Base-by-base conservation (phyloP, 2,329 filamentous ascomycete genomes). In the Macrophomina pseudophaseolina region DNA sequence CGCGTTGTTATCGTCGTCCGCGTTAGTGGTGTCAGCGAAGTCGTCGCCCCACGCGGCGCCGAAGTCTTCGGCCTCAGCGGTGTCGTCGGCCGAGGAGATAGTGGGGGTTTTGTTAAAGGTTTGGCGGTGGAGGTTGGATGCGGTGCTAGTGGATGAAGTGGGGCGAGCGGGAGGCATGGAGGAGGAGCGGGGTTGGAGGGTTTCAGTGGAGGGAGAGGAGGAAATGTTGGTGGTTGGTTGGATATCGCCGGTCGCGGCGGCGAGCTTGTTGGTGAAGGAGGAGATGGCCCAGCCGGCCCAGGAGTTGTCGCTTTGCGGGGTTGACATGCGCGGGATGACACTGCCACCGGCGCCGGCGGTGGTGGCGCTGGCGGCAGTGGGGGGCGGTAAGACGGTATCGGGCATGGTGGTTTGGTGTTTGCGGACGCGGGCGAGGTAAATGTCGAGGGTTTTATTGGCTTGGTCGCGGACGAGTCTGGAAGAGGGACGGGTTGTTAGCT, bases 211-310 rank as follows among this genome's bases (percentile, higher is more conserved):
- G 42, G 80, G 81, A 68, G 84, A 84, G 64, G 18, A 84, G 76
- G 1, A 23, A 3, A 72, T 74, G 35, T 76, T 78, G 8, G 70
- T 56, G 1, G 56, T 80, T 12, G 88, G 81, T 74, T 94, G 85
- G 69, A 99, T 99, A 66, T 97, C 91, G 18, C 95, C 95, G 8
- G 91, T 91, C 0, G 93, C 93, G 0, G 91, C 81, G 1, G 92
- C 90, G 12, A 98, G 78, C 74, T 97, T 97, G 79, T 98, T 98
- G 1, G 95, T 98, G 76, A 99, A 99, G 1, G 93, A 97, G 0
- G 95, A 98, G 65, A 99, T 97, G 1, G 95, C 95, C 95, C 95
- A 99, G 12, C 95, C 95, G 1, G 95, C 88, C 95, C 95, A 98
- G 2, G 89, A 88, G 28, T 85, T 83, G 48, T 90, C 85, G 46